These are phyloP conservation scores for Senecio squalidus DNA, from an alignment of 140 eudicot genomes.

Conservation along the genomic window DNA sequence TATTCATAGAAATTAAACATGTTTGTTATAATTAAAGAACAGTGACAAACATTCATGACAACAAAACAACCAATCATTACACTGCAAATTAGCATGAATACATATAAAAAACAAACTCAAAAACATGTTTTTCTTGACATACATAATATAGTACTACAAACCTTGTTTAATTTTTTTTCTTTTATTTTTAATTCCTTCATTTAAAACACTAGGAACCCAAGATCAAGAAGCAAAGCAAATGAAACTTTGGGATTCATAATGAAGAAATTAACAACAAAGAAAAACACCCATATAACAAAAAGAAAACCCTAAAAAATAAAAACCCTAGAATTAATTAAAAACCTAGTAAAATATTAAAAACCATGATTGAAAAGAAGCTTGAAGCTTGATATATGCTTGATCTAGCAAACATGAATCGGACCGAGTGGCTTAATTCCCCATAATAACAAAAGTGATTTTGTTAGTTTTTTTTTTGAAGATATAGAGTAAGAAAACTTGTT, in stretches of 20 bases:
- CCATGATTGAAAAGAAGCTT: constrained; percentile 14
- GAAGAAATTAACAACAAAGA: constrained; percentile 30
- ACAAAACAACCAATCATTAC: constrained; percentile 15
- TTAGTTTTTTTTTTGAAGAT: constrained; percentile 18
- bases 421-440: constrained; percentile 72
- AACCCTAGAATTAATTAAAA: constrained; percentile 22
- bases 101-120: constrained; percentile 2
- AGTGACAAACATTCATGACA: constrained; percentile 6
- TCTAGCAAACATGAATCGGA: constrained; percentile 46
- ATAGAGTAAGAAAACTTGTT: constrained; percentile 12
- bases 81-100: neutral
- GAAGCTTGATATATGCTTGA: constrained; percentile 30
- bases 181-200: constrained; percentile 15
- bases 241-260: neutral
- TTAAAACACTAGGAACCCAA: constrained; percentile 12
- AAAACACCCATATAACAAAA: constrained; percentile 17
- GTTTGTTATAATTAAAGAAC: neutral
- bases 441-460: neutral
- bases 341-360: neutral
- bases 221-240: constrained; percentile 20
- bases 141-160: constrained; percentile 11
- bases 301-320: constrained; percentile 16
- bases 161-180: neutral
- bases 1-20: neutral
- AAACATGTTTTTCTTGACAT: constrained; percentile 10